Conservation (phyloP, 2,329 filamentous ascomycete species). For the Venturia effusa region DNA sequence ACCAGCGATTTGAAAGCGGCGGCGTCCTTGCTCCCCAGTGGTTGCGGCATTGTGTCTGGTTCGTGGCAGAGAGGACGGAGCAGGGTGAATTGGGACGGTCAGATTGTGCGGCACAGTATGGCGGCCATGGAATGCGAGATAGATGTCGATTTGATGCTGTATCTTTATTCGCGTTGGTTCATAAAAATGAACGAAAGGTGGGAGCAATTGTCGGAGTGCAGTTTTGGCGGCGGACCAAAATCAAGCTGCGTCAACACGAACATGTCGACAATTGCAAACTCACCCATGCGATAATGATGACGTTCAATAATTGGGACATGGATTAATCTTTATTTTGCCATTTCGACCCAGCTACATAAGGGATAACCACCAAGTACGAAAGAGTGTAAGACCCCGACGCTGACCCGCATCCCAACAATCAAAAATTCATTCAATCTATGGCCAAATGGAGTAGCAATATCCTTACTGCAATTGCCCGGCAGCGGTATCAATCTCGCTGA, state of each 20-base stretch:
- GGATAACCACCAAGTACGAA: background rate
- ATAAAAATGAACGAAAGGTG: background rate
- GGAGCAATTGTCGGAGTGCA: background rate
- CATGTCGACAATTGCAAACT: no score
- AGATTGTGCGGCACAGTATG: background rate
- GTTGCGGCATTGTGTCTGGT: slow-evolving; percentile 50
- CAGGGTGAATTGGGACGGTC: background rate
- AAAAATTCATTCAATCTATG: background rate
- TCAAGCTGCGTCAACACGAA: background rate
- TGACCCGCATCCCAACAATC: background rate
- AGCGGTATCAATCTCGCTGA: slow-evolving; percentile 49
- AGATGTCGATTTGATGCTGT: background rate
- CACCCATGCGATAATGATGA: no score
- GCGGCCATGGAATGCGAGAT: background rate
- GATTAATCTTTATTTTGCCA: background rate
- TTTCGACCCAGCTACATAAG: background rate
- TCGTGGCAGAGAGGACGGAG: background rate
- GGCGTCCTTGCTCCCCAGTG: slow-evolving; percentile 59
- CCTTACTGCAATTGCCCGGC: slow-evolving; percentile 17
- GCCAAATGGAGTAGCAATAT: background rate
- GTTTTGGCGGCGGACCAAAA: background rate
- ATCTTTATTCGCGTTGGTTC: background rate
- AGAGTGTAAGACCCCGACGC: background rate
- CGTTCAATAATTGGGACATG: background rate
- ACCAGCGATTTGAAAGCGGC: slow-evolving; percentile 92